Conservation (phyloP, 1,284 basidiomycete genomes). For the Puccinia novopanici region DNA sequence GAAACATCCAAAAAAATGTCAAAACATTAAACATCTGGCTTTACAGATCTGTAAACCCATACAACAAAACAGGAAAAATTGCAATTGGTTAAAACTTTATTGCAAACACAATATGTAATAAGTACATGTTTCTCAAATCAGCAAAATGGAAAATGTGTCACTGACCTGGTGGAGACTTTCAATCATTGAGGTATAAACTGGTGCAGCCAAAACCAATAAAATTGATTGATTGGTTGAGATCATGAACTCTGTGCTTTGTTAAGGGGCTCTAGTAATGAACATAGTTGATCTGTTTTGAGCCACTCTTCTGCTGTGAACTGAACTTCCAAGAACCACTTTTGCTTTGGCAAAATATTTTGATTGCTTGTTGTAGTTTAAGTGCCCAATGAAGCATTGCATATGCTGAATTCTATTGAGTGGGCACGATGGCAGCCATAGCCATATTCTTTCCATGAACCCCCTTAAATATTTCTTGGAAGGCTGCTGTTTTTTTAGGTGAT, state of each 20-base stretch:
- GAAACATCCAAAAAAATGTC: too few relatives aligned
- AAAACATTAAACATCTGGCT: too few relatives aligned
- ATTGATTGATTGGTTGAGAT: not conserved
- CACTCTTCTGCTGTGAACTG: too few relatives aligned
- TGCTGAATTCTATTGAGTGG: not conserved
- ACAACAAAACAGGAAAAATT: too few relatives aligned
- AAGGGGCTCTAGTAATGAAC: not conserved
- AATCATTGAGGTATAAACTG: not conserved
- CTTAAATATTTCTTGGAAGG: not conserved
- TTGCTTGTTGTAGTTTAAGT: too few relatives aligned
- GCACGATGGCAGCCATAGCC: not conserved
- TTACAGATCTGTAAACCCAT: too few relatives aligned
- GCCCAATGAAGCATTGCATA: constrained; percentile 4
- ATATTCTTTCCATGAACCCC: not conserved
- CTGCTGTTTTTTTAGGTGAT: not conserved
- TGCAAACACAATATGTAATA: too few relatives aligned
- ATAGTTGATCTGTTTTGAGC: not conserved
- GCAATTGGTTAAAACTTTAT: too few relatives aligned
- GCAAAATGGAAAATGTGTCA: not conserved
- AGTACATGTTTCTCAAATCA: not conserved
- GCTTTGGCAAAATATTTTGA: too few relatives aligned
- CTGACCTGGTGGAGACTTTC: not conserved
- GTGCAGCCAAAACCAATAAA: not conserved
- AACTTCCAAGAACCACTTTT: too few relatives aligned
- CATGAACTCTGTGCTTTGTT: not conserved